phyloP scores from a whole-genome alignment of 352 stramenopile genomes.

The Globisporangium perplexum region DNA sequence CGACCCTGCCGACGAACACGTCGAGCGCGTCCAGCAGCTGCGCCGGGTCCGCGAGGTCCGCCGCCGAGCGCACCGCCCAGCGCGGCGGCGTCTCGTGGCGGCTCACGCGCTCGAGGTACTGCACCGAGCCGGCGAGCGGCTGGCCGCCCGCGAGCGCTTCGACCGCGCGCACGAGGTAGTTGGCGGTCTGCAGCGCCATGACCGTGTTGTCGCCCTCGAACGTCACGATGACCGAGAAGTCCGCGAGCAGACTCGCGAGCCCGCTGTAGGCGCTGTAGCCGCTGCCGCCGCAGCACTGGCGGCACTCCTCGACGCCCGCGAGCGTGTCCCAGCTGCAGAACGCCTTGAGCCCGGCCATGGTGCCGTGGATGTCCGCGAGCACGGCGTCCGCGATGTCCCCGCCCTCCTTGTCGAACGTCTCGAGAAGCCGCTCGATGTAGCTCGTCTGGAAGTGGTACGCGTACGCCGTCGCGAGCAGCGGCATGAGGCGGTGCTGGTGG shows the following conservation, averaged over 20 bases:
- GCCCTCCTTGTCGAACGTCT: constrained; percentile 78
- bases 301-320: constrained; percentile 91
- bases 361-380: constrained; percentile 93
- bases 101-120: constrained; percentile 46
- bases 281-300: constrained; percentile 94
- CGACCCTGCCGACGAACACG: constrained; percentile 47
- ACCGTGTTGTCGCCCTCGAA: constrained; percentile 97
- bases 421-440: constrained; percentile 73
- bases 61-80: constrained; percentile 24
- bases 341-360: constrained; percentile 93
- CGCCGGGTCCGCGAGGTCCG: constrained; percentile 25
- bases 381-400: constrained; percentile 57
- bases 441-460: constrained; percentile 59
- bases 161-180: constrained; percentile 59
- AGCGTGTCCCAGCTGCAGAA: constrained; percentile 89
- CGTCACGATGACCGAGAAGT: constrained; percentile 95
- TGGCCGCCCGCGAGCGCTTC: constrained; percentile 46
- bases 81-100: constrained; percentile 16
- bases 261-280: constrained; percentile 91
- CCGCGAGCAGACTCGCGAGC: constrained; percentile 86
- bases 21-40: constrained; percentile 38
- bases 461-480: constrained; percentile 89
- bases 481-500: constrained; percentile 94
- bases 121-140: constrained; percentile 49
- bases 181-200: constrained; percentile 91